A percentile compares a stretch with the other conserved stretches of the same genome.
Conservation (phyloP, 2,329 filamentous ascomycete genomes). For the Metarhizium robertsii region DNA sequence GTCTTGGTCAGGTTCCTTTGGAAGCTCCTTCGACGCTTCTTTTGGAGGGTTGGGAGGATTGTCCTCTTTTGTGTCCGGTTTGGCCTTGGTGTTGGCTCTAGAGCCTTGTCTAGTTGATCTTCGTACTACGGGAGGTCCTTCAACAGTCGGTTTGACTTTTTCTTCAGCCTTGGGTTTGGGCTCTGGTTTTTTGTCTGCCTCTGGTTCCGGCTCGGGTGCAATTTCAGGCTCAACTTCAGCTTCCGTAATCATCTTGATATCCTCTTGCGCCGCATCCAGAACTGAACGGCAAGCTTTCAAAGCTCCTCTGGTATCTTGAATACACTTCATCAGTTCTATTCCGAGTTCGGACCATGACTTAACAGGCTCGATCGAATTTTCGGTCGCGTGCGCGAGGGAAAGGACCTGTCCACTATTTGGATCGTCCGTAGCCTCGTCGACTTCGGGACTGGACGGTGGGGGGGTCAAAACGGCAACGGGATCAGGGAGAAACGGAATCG, state of each 20-base stretch:
- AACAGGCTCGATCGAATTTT: conserved; percentile 8
- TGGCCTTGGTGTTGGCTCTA: conserved; percentile 1
- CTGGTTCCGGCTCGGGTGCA: neutral
- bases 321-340: conserved; percentile 21
- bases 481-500: conserved; percentile 52
- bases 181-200: conserved; percentile 1
- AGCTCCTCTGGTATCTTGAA: conserved; percentile 18
- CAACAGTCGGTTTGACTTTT: conserved; percentile 1
- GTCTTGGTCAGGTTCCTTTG: conserved; percentile 18
- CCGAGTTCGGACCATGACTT: conserved; percentile 26
- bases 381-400: neutral
- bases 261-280: conserved; percentile 11
- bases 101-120: conserved; percentile 6
- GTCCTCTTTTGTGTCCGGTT: conserved; percentile 13
- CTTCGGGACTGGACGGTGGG: conserved; percentile 12
- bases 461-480: conserved; percentile 31
- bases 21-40: conserved; percentile 16
- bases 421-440: neutral
- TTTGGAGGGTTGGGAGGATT: conserved; percentile 12
- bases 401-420: neutral
- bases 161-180: neutral
- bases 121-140: conserved; percentile 4
- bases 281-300: conserved; percentile 21
- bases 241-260: conserved; percentile 8
- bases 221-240: neutral